phyloP scores from a whole-genome alignment of 257 asterid genomes.

The Solanum boliviense region DNA sequence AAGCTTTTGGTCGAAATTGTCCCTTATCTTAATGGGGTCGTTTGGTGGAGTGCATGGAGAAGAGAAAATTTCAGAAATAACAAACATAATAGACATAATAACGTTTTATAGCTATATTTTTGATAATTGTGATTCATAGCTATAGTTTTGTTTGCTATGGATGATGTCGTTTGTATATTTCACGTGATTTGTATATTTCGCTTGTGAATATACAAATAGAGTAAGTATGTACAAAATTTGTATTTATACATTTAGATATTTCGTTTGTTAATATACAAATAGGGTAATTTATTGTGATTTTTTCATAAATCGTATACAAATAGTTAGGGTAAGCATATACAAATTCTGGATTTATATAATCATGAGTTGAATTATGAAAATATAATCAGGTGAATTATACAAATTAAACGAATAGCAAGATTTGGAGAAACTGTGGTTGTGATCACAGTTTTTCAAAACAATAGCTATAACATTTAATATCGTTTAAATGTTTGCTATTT shows the following conservation, averaged over 20 bases:
- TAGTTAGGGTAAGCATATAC: no score
- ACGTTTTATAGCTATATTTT: no score
- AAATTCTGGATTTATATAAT: not conserved
- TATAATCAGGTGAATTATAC: not conserved
- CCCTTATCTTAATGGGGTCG: not conserved
- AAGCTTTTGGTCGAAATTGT: not conserved
- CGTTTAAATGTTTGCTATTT: no score
- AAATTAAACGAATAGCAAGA: not conserved
- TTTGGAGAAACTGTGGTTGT: not conserved
- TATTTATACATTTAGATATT: no score
- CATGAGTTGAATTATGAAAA: accelerated
- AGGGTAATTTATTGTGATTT: not conserved
- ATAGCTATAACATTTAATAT: no score
- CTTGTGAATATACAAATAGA: no score
- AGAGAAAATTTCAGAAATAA: no score
- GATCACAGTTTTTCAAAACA: not conserved
- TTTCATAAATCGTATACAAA: not conserved
- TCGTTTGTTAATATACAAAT: no score
- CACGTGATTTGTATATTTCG: not conserved
- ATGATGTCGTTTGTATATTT: not conserved
- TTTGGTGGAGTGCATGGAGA: not conserved
- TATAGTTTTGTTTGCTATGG: not conserved
- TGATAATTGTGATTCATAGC: not conserved
- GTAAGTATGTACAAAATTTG: no score
- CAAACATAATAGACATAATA: not conserved